Percentiles rank a stretch among this genome's conserved stretches.
Evolutionary conservation across 495 filamentous ascomycete species (phyloP).

Genomic region (Penicillium soppii): DNA sequence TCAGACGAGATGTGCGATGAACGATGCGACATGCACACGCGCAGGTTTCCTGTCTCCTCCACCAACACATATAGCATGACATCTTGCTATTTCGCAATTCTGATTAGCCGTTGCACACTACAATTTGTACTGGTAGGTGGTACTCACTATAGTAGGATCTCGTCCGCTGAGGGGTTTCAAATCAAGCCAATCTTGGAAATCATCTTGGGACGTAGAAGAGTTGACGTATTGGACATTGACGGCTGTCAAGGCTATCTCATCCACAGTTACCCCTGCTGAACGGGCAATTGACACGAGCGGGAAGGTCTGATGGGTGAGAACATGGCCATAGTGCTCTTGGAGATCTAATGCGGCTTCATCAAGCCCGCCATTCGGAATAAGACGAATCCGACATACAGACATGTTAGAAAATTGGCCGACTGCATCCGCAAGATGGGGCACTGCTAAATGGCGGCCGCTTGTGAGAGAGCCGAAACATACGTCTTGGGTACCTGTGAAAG

Average conservation of each 20-base stretch:
- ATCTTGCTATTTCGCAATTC: background rate
- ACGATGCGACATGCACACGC: constrained; percentile 3
- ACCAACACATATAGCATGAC: background rate
- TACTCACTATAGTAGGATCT: background rate
- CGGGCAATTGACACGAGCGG: constrained; percentile 39
- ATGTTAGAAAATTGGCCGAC: constrained; percentile 38
- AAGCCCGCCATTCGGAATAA: constrained; percentile 20
- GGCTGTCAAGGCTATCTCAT: constrained; percentile 2
- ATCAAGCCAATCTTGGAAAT: background rate
- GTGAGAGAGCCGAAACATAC: background rate
- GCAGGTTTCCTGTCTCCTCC: background rate
- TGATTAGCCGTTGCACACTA: background rate
- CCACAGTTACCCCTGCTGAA: background rate
- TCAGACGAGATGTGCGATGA: constrained; percentile 9
- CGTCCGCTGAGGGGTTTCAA: background rate
- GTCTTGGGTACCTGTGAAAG: constrained; percentile 28
- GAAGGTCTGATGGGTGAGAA: constrained; percentile 32
- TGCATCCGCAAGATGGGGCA: constrained; percentile 27
- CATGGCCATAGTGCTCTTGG: constrained; percentile 33
- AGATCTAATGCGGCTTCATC: constrained; percentile 23
- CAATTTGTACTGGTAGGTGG: background rate
- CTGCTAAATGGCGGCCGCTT: constrained; percentile 20
- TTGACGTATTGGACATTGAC: constrained; percentile 6
- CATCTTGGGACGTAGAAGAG: background rate
- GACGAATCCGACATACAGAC: constrained; percentile 33